A percentile compares a stretch with the other conserved stretches of the same genome.
These are phyloP conservation scores for Vinca minor DNA, from an alignment of 257 asterid genomes.

Conservation along the genomic window DNA sequence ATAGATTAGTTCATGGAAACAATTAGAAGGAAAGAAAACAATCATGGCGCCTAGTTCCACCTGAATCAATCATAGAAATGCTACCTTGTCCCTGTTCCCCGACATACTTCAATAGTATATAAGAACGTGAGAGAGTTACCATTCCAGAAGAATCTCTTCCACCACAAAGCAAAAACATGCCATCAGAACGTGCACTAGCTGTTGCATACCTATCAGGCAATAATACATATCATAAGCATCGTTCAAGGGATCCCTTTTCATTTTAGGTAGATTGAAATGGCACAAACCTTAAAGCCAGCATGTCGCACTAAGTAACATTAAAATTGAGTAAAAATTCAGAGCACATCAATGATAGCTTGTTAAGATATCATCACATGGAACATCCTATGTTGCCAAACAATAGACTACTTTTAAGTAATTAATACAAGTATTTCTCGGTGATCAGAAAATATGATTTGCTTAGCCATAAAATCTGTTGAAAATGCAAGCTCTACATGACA, in stretches of 20 bases:
- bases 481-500: neutral
- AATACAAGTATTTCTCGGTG: neutral
- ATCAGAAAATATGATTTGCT: neutral
- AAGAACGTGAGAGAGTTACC: conserved; percentile 44
- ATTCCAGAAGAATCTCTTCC: conserved; percentile 94
- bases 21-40: neutral
- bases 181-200: conserved; percentile 98
- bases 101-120: neutral
- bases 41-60: neutral
- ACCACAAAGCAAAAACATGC: conserved; percentile 98
- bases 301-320: neutral
- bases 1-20: neutral
- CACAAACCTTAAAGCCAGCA: neutral
- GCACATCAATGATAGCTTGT: neutral
- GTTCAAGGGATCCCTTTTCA: neutral
- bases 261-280: neutral
- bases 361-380: neutral
- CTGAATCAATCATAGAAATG: neutral
- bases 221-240: conserved; percentile 7
- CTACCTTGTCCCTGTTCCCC: neutral
- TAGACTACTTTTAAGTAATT: neutral
- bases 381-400: neutral
- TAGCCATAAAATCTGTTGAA: neutral
- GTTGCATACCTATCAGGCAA: conserved; percentile 87
- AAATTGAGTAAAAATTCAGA: neutral